Percentiles rank a stretch among this genome's conserved stretches.
phyloP scores from a whole-genome alignment of 805 yeast genomes.

The Isabelozyma rhagii region DNA sequence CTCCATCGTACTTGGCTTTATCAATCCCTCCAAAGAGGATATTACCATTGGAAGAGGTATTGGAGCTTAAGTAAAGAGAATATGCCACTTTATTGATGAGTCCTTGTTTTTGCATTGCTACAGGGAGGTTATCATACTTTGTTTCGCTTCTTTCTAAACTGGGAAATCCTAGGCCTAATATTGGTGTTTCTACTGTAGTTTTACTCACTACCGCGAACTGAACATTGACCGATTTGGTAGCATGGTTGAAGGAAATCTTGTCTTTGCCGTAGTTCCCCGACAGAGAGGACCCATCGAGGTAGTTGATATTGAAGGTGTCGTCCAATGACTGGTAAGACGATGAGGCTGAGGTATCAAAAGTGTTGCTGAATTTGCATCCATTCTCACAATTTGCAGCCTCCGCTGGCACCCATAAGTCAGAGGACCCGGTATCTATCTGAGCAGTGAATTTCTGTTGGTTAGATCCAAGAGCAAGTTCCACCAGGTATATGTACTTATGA shows the following conservation, averaged over 20 bases:
- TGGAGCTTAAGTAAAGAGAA: slow-evolving; percentile 30
- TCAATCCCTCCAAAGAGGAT: slow-evolving; percentile 28
- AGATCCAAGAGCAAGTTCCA: slow-evolving; percentile 9
- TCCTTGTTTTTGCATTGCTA: slow-evolving; percentile 29
- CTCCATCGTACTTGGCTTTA: slow-evolving; percentile 20
- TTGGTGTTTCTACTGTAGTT: not conserved
- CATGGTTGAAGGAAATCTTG: not conserved
- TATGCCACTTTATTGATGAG: slow-evolving; percentile 31
- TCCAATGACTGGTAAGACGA: not conserved
- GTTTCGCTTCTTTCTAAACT: not conserved
- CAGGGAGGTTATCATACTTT: slow-evolving; percentile 32
- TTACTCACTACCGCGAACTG: not conserved
- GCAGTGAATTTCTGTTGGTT: slow-evolving; percentile 13
- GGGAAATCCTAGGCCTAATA: not conserved
- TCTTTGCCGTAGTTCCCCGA: not conserved
- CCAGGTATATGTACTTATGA: not conserved
- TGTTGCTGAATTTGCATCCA: not conserved
- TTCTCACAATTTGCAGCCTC: slow-evolving; percentile 16
- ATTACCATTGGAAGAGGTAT: slow-evolving; percentile 18
- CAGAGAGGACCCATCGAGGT: not conserved
- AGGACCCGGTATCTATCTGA: slow-evolving; percentile 22
- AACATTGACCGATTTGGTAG: not conserved
- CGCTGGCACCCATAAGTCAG: slow-evolving; percentile 26
- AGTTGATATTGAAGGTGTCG: not conserved
- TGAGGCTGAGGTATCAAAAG: not conserved